Percentiles rank a stretch among this genome's conserved stretches.
Evolutionary conservation across 164 flowering plant species (phyloP).

Genomic region (Magnolia officinalis): DNA sequence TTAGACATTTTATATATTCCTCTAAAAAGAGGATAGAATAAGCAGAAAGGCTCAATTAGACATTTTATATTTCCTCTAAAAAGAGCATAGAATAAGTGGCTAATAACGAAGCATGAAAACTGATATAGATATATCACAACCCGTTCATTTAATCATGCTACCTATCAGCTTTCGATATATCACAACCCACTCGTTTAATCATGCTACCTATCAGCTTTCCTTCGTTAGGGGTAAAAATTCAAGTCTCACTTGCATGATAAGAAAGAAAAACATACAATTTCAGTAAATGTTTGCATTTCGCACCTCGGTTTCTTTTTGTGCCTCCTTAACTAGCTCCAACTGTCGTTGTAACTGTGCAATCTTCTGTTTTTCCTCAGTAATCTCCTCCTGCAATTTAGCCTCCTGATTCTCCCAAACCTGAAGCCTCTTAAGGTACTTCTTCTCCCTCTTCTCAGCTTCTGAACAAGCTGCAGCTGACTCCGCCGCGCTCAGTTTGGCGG

Average conservation of each 20-base stretch:
- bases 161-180: neutral
- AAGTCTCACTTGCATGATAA: neutral
- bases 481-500: conserved; percentile 88
- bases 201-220: neutral
- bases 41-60: no score
- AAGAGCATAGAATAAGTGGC: neutral
- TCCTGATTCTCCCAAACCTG: conserved; percentile 91
- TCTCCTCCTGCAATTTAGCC: conserved; percentile 76
- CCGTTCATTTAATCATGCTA: neutral
- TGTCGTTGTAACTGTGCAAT: conserved; percentile 51
- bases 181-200: neutral
- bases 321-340: conserved; percentile 42
- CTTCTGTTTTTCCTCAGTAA: conserved; percentile 65
- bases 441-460: conserved; percentile 90
- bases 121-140: neutral
- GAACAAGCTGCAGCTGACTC: conserved; percentile 72
- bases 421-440: conserved; percentile 75
- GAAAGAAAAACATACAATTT: neutral
- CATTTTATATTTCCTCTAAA: neutral
- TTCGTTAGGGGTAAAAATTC: neutral
- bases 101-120: neutral
- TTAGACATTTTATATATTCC: no score
- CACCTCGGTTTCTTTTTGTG: conserved; percentile 80
- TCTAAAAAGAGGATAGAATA: no score
- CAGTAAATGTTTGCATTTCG: neutral